Percentiles rank a stretch among this genome's conserved stretches.
These are phyloP conservation scores for Ganoderma lingzhi DNA, from an alignment of 1,284 basidiomycete species.

Conservation along the genomic window DNA sequence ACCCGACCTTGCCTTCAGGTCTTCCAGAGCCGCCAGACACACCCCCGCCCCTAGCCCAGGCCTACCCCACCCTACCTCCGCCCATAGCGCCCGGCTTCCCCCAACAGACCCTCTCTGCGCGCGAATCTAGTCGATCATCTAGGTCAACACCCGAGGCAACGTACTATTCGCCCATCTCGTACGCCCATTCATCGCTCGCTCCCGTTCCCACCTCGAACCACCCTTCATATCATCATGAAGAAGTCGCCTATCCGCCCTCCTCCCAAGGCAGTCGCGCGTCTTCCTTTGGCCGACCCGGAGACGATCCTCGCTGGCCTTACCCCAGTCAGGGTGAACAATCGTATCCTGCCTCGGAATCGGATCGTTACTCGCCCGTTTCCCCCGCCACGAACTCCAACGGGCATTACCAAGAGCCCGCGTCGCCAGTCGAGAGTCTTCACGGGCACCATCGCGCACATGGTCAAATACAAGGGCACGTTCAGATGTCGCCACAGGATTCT, in stretches of 20 bases:
- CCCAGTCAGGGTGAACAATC: conserved; percentile 23
- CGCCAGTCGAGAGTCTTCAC: conserved; percentile 25
- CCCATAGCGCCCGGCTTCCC: conserved; percentile 30
- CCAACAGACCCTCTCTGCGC: conserved; percentile 19
- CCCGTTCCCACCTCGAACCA: conserved; percentile 9
- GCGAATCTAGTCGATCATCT: conserved; percentile 31
- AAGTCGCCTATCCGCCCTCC: conserved; percentile 23
- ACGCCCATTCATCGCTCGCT: conserved; percentile 23
- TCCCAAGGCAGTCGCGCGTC: conserved; percentile 28
- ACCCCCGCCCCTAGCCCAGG: conserved; percentile 39
- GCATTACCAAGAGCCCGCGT: conserved; percentile 26
- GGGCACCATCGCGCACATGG: conserved; percentile 10
- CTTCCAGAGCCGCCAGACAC: conserved; percentile 41
- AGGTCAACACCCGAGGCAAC: conserved; percentile 36
- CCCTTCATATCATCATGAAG: conserved; percentile 24
- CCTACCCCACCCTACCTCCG: conserved; percentile 30
- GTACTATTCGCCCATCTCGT: conserved; percentile 26
- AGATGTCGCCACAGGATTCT: conserved; percentile 13
- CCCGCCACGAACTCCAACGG: conserved; percentile 17
- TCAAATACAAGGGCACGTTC: conserved; percentile 10
- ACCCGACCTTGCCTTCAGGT: conserved; percentile 14
- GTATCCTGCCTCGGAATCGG: conserved; percentile 27
- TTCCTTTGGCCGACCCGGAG: conserved; percentile 20
- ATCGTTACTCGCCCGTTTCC: conserved; percentile 29
- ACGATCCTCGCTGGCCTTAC: conserved; percentile 30